phyloP scores from a whole-genome alignment of 1,284 basidiomycete genomes.

The Peniophora sp. region DNA sequence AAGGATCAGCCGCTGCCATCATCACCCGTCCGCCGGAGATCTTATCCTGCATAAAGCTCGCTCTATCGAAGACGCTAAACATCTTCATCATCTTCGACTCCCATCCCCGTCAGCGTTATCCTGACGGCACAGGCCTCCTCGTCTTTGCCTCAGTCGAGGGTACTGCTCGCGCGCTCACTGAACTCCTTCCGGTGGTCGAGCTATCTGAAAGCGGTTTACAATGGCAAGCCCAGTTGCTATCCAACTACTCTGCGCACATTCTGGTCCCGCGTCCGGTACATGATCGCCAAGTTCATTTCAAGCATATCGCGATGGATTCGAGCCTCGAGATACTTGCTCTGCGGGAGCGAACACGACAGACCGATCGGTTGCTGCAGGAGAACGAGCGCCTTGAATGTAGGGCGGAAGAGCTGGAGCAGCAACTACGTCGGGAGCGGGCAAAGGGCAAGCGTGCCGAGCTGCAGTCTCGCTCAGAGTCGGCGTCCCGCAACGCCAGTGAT shows the following conservation, averaged over 20 bases:
- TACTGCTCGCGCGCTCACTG: conserved; percentile 35
- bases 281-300: conserved; percentile 16
- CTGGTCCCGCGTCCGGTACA: conserved; percentile 26
- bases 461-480: too few species aligned
- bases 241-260: conserved; percentile 50
- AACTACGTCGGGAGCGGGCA: conserved; percentile 18
- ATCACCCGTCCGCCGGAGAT: conserved; percentile 68
- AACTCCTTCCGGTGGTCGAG: conserved; percentile 41
- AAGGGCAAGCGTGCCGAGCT: too few species aligned
- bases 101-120: conserved; percentile 47
- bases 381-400: conserved; percentile 19
- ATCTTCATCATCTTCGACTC: conserved; percentile 58
- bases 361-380: conserved; percentile 22
- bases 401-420: conserved; percentile 21
- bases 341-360: too few species aligned
- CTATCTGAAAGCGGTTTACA: conserved; percentile 35
- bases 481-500: too few species aligned
- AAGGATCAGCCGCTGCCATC: conserved; percentile 34
- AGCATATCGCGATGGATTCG: conserved; percentile 32
- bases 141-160: conserved; percentile 34
- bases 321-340: conserved; percentile 37
- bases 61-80: conserved; percentile 14
- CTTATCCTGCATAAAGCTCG: conserved; percentile 45
- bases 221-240: conserved; percentile 58
- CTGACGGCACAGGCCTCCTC: conserved; percentile 47